Percentiles rank a stretch among this genome's conserved stretches.
Evolutionary conservation across 2,329 filamentous ascomycete species (phyloP).

Genomic region (Fusarium tanahbumbuense): DNA sequence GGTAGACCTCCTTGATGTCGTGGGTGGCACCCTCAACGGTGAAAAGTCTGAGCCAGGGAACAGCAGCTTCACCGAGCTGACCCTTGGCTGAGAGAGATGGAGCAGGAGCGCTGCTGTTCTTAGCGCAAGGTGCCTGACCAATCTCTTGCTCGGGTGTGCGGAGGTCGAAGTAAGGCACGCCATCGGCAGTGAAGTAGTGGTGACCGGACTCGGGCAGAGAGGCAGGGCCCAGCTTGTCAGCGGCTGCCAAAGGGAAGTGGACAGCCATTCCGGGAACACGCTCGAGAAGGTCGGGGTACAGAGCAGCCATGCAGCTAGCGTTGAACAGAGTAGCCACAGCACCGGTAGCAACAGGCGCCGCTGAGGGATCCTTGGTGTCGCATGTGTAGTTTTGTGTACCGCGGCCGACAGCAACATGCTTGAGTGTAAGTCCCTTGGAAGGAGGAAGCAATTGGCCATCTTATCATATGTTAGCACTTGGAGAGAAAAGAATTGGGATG

Average conservation of each 20-base stretch:
- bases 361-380: constrained; percentile 67
- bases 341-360: constrained; percentile 73
- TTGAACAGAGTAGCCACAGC: constrained; percentile 90
- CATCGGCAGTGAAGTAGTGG: constrained; percentile 81
- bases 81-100: constrained; percentile 71
- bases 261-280: constrained; percentile 75
- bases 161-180: constrained; percentile 84
- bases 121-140: constrained; percentile 71
- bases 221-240: constrained; percentile 63
- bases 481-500: background rate
- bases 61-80: constrained; percentile 72
- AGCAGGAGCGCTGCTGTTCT: constrained; percentile 70
- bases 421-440: constrained; percentile 69
- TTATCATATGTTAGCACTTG: constrained; percentile 26
- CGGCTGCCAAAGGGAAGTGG: constrained; percentile 67
- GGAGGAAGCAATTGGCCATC: constrained; percentile 69
- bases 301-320: constrained; percentile 80
- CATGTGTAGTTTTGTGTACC: constrained; percentile 97
- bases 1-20: constrained; percentile 79
- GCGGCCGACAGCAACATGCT: constrained; percentile 86
- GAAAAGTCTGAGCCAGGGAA: constrained; percentile 83
- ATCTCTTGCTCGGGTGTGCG: constrained; percentile 65
- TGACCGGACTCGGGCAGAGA: constrained; percentile 76
- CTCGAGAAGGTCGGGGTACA: constrained; percentile 73
- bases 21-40: constrained; percentile 65